Conservation (phyloP, 768 basidiomycete genomes). For the Termitomyces heimii region DNA sequence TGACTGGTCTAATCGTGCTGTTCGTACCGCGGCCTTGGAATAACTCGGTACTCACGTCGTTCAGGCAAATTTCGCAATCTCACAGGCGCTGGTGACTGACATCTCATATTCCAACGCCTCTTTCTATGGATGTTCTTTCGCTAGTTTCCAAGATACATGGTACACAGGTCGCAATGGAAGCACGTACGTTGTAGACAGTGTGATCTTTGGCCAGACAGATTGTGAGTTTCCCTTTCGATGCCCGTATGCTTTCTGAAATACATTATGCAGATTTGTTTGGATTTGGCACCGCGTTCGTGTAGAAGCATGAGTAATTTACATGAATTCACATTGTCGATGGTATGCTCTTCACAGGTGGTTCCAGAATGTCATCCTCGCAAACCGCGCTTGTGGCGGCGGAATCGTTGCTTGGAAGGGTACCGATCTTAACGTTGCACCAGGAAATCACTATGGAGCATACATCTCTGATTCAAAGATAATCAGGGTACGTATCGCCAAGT, state of each 20-base stretch:
- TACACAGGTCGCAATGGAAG: constrained; percentile 54
- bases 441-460: constrained; percentile 51
- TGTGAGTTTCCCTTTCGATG: constrained; percentile 31
- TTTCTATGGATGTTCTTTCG: constrained; percentile 58
- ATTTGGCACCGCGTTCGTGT: constrained; percentile 50
- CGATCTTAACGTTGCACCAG: constrained; percentile 43
- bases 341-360: constrained; percentile 40
- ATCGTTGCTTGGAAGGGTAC: constrained; percentile 62
- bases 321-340: background rate
- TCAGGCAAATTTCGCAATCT: constrained; percentile 50
- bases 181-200: constrained; percentile 57
- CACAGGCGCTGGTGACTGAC: constrained; percentile 57
- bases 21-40: constrained; percentile 22
- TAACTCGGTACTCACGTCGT: background rate
- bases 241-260: background rate
- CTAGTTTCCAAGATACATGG: constrained; percentile 63
- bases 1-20: constrained; percentile 63
- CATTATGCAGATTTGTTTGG: constrained; percentile 45
- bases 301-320: background rate
- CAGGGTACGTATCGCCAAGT: constrained; percentile 30
- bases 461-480: constrained; percentile 51
- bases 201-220: constrained; percentile 59
- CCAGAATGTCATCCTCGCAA: constrained; percentile 51
- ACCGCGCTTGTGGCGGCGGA: constrained; percentile 60
- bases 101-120: constrained; percentile 64